Percentiles rank a stretch among this genome's conserved stretches.
Conservation (phyloP, 768 basidiomycete species). For the Pisolithus orientalis region DNA sequence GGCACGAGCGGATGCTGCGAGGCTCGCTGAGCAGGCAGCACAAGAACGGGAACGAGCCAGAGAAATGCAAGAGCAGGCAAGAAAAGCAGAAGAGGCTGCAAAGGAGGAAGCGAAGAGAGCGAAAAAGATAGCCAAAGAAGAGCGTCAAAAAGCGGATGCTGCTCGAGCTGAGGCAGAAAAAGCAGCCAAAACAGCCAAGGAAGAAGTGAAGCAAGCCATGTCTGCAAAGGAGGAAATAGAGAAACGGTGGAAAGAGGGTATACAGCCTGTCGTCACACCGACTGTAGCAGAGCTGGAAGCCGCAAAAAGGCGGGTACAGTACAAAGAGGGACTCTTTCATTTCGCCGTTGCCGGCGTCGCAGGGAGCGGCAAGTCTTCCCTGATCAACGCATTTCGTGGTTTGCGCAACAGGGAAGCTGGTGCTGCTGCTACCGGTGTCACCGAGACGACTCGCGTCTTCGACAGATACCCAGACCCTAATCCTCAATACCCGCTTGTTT, state of each 20-base stretch:
- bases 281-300: constrained; percentile 7
- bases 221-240: background rate
- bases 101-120: background rate
- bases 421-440: constrained; percentile 24
- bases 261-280: constrained; percentile 14
- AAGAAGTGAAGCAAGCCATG: background rate
- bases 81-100: background rate
- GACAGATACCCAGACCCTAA: constrained; percentile 20
- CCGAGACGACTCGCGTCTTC: constrained; percentile 24
- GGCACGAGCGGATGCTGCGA: background rate
- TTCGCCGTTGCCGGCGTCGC: constrained; percentile 29
- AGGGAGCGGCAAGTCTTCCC: constrained; percentile 33
- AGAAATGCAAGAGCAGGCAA: background rate
- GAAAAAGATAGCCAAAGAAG: background rate
- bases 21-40: background rate
- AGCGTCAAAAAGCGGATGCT: background rate
- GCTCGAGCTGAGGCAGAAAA: background rate
- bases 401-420: constrained; percentile 12
- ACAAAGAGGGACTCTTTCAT: constrained; percentile 24
- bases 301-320: constrained; percentile 16
- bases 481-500: constrained; percentile 18
- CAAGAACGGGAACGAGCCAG: constrained; percentile 4
- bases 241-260: constrained; percentile 10
- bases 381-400: constrained; percentile 32
- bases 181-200: background rate